Conservation (phyloP, 805 yeast genomes). For the Clavispora santaluciae region DNA sequence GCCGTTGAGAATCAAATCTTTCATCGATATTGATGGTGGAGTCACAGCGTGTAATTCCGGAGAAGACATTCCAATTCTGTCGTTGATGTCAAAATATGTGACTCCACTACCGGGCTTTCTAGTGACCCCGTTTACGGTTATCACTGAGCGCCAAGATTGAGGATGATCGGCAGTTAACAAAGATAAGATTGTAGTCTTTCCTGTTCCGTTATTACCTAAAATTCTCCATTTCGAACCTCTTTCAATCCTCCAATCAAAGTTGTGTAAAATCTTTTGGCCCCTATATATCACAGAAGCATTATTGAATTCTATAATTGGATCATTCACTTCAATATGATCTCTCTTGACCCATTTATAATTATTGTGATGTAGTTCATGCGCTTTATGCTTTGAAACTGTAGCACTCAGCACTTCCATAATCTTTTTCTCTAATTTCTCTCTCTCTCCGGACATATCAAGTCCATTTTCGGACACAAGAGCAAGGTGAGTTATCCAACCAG, state of each 20-base stretch:
- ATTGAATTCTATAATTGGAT: slow-evolving; percentile 42
- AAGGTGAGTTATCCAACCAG: slow-evolving; percentile 74
- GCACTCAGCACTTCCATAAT: neutral
- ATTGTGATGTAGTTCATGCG: neutral
- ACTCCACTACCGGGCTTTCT: slow-evolving; percentile 69
- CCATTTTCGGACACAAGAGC: slow-evolving; percentile 56
- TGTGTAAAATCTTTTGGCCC: slow-evolving; percentile 52
- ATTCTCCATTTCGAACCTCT: slow-evolving; percentile 85
- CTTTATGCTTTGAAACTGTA: neutral
- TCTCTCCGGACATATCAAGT: slow-evolving; percentile 45
- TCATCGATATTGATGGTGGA: slow-evolving; percentile 50
- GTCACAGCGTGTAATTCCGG: slow-evolving; percentile 93
- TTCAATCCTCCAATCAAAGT: slow-evolving; percentile 62
- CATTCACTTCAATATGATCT: neutral
- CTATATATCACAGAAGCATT: slow-evolving; percentile 63
- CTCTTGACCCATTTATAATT: neutral
- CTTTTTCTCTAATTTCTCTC: slow-evolving; percentile 17
- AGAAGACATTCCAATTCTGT: slow-evolving; percentile 76
- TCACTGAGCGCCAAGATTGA: slow-evolving; percentile 80
- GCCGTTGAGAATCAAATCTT: slow-evolving; percentile 67
- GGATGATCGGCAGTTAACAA: slow-evolving; percentile 93
- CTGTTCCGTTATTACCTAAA: slow-evolving; percentile 86
- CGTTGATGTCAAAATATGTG: slow-evolving; percentile 74
- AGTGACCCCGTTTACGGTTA: slow-evolving; percentile 59
- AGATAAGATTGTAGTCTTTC: slow-evolving; percentile 84